A percentile compares a stretch with the other conserved stretches of the same genome.
Evolutionary conservation across 495 filamentous ascomycete genomes (phyloP).

Genomic region (Hyaloscypha hepaticicola): DNA sequence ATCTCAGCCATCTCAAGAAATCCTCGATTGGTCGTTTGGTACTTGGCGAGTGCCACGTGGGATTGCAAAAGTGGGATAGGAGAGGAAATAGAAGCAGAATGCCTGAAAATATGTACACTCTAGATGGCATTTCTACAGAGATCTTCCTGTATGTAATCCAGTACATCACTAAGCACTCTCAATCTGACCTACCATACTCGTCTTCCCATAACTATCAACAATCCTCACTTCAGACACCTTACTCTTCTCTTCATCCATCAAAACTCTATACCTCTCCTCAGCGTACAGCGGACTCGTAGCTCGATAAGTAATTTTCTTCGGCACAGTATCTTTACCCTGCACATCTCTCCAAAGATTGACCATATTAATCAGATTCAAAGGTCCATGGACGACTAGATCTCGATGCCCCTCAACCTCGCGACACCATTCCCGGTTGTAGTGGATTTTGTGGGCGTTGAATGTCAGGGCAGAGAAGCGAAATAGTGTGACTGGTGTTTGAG

Average conservation of each 20-base stretch:
- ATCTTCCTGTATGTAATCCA: not conserved
- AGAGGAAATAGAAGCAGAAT: not conserved
- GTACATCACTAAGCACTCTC: constrained; percentile 13
- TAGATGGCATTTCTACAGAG: not conserved
- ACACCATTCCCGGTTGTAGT: constrained; percentile 62
- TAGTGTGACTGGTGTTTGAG: constrained; percentile 55
- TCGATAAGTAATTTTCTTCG: constrained; percentile 54
- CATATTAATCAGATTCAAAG: constrained; percentile 62
- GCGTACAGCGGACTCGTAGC: constrained; percentile 61
- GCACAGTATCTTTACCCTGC: constrained; percentile 33
- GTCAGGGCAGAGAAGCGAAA: constrained; percentile 74
- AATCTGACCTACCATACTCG: constrained; percentile 52
- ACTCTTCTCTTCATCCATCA: constrained; percentile 39
- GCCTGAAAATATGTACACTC: not conserved
- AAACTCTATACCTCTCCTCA: constrained; percentile 49
- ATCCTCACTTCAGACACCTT: constrained; percentile 40
- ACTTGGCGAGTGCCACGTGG: not conserved
- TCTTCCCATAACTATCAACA: constrained; percentile 39
- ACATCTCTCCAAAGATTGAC: constrained; percentile 63
- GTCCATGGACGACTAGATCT: constrained; percentile 62
- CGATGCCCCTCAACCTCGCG: constrained; percentile 58
- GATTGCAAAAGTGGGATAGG: not conserved
- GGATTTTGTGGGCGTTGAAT: constrained; percentile 72
- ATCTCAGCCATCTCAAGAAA: not conserved
- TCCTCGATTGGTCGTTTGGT: no score